Base-by-base conservation (phyloP, 177 flowering plant species). In the Vitis hybrid region DNA sequence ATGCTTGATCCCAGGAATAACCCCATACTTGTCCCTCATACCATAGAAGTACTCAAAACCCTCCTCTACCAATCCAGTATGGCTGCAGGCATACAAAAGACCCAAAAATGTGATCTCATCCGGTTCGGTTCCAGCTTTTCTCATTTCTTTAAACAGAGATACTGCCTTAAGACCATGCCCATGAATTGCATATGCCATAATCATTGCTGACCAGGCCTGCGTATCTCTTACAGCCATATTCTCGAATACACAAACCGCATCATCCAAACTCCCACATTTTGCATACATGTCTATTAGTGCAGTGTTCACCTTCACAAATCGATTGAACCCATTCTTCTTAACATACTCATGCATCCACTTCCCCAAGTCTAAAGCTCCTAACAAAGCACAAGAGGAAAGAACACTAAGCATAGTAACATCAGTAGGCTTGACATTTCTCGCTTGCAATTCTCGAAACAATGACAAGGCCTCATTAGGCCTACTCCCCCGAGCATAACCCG, bases 31-130 rank as follows among this genome's bases (percentile, higher is more conserved):
- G n/a, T 75, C 76, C 11, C 32, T 81, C 97, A 90, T 90, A 62
- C 78, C 70, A n/a, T 76, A 21, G 69, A 85, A 88, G 70, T 80
- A 88, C 17, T 23, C 13, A 12, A 68, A 72, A 17, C 95, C 93
- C 66, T 89, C 85, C 45, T 83, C 86, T 11, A 91, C 86, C 70
- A 88, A 64, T 55, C 97, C 95, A n/a, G 80, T 71, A 70, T 92
- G 93, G 65, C 88, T 88, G 57, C 93, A 90, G 1, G 92, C 92
- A 65, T 83, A 82, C 49, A 90, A 72, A 32, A 89, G 72, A 17
- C 91, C 95, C 51, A 90, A 75, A 67, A 92, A 92, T 13, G 97
- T 87, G 55, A 92, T 81, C 19, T 79, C 87, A 71, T 88, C 91
- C 1, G 92, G 95, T 30, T 23, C 63, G n/a, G 83, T 76, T 67